Evolutionary conservation across 2,329 filamentous ascomycete species (phyloP).

Genomic region (Madurella mycetomatis): DNA sequence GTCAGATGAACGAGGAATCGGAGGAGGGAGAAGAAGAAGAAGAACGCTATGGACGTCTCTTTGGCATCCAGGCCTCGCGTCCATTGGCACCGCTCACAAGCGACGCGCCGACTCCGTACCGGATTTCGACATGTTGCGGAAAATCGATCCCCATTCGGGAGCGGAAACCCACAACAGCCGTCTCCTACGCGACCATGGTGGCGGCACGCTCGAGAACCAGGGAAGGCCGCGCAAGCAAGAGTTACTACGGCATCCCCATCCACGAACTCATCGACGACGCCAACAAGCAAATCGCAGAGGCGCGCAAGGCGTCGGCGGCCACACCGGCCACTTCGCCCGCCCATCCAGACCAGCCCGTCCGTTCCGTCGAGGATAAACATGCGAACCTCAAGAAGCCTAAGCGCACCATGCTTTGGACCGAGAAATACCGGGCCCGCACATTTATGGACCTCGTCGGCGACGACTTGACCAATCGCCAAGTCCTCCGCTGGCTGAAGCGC

Average conservation of each 20-base stretch:
- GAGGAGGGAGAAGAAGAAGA: constrained; percentile 25
- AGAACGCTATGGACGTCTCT: constrained; percentile 24
- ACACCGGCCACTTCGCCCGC: constrained; percentile 22
- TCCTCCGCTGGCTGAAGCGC: constrained; percentile 86
- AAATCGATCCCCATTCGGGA: constrained; percentile 51
- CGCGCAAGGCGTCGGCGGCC: constrained; percentile 28
- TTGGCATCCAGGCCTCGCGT: constrained; percentile 14
- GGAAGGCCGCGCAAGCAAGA: constrained; percentile 64
- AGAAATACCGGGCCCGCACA: constrained; percentile 89
- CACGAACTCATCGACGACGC: constrained; percentile 74
- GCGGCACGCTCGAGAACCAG: constrained; percentile 63
- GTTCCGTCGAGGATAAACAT: constrained; percentile 39
- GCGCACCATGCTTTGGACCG: constrained; percentile 76
- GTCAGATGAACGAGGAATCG: constrained; percentile 18
- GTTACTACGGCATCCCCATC: constrained; percentile 91
- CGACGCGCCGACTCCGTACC: constrained; percentile 31
- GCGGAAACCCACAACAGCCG: constrained; percentile 42
- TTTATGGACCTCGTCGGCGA: constrained; percentile 95
- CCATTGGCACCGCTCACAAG: constrained; percentile 7
- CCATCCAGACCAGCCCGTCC: constrained; percentile 34
- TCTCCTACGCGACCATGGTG: constrained; percentile 63
- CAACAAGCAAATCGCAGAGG: constrained; percentile 50
- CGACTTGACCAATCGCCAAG: constrained; percentile 84
- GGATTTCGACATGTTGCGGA: constrained; percentile 54
- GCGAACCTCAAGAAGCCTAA: constrained; percentile 37